Evolutionary conservation across 768 basidiomycete species (phyloP), one percentile per base, ranked within the genome.

Genomic region (Mycena chlorophos): DNA sequence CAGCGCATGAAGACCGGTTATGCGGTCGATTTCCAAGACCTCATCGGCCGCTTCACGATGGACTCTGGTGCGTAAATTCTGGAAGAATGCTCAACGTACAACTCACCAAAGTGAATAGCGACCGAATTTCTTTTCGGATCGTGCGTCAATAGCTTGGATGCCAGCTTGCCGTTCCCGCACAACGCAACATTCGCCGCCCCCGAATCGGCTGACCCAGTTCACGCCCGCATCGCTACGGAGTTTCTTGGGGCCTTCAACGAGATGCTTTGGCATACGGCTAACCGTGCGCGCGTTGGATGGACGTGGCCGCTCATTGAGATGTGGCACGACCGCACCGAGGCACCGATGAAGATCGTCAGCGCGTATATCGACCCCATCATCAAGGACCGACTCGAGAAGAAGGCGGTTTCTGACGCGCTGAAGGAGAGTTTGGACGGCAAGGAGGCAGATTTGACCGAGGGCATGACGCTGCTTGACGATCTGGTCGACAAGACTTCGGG

Each of bases 81-180:
- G n/a, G n/a, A n/a, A n/a, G n/a, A n/a, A n/a, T n/a, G n/a, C n/a
- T n/a, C n/a, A n/a, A n/a, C n/a, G n/a, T n/a, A n/a, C n/a, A n/a
- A n/a, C n/a, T n/a, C n/a, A n/a, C n/a, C n/a, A n/a, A n/a, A n/a
- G n/a, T n/a, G n/a, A n/a, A n/a, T n/a, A 2, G 84, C 85, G 2
- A 81, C 84, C 0, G 84, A 86, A 52, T 86, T 86, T 63, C 75
- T 88, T 30, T 86, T 87, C 51, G 85, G 85, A 2, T 71, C 71
- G 49, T 80, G 80, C 60, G 80, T 86, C 2, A 68, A 85, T 54
- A 78, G 74, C 54, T 78, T 87, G 28, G 67, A 73, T 3, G 75
- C 76, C 2, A 74, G 73, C 14, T 69, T 87, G 14, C 82, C 81
- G 10, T 84, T 81, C 55, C 83, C 84, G 0, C 71, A 75, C 64